Base-by-base conservation (phyloP, 371 early-diverging fungal genomes). In the Mortierella sp. region DNA sequence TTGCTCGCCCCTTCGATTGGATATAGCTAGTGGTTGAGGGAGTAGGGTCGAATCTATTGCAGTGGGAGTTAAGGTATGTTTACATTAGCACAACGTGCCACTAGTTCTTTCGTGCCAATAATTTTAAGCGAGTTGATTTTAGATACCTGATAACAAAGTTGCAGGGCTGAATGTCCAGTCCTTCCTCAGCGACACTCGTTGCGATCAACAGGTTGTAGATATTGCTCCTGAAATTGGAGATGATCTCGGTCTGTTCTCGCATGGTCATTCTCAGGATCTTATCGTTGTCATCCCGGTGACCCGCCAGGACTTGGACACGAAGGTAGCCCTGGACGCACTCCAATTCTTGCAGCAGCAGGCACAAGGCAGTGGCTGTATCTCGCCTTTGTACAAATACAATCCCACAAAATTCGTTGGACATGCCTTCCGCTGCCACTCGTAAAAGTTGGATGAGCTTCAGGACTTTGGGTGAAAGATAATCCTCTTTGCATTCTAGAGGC, bases 171-270 rank as follows among this genome's bases (percentile, higher is more conserved):
- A 99, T 96, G 85, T 99, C 99, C 5, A 99, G 84, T 4, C 99
- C 99, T 85, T 99, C 97, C 75, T 98, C 98, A 30, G 96, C 98
- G 20, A 99, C 97, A 83, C 93, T 92, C 11, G 99, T 99, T 11
- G 97, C 94, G 40, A 99, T 90, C 6, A 99, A 78, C 28, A 96
- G 75, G 66, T 96, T 96, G 45, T 91, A 62, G 9, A 84, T 81
- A 37, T 95, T 95, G 1, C 75, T 76, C 39, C 93, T 84, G 75
- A 98, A 98, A n/a, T 86, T 78, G 0, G 76, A 71, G 37, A 98
- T 90, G 2, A 88, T 85, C 28, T 83, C 70, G 63, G 92, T 88
- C 79, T 96, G 96, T 12, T 92, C 88, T 18, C 72, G 85, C 62
- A 86, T 88, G 20, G 75, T 73, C 90, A 96, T 95, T 14, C 88